Base-by-base conservation (phyloP, 228 moss, liverwort and hornwort genomes). In the Sphagnum fallax region DNA sequence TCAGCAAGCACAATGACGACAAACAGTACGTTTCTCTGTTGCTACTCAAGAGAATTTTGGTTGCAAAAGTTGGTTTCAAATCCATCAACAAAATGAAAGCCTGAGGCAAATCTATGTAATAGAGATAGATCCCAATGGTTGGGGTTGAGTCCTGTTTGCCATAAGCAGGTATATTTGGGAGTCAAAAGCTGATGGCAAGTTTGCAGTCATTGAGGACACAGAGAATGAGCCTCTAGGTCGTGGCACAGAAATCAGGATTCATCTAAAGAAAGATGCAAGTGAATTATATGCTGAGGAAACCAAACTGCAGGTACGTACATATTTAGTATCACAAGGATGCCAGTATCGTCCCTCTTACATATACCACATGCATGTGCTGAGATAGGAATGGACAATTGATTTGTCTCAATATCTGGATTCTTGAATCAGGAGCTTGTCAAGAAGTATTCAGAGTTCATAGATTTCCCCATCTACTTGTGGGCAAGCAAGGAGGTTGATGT, bases 1-100 rank as follows among this genome's bases (percentile, higher is more conserved):
- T 93, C 66, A 97, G 97, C 85, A 97, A 97, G 81, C 97, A 93
- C 80, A 97, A 91, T 62, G 91, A 93, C 69, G 93, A 97, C 67
- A 83, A 83, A 61, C 97, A 97, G 82, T 86, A 79, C 12, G 85
- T 76, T 32, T 32, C 32, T 32, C 32, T 32, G 32, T 32, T 32
- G 32, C 32, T 32, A 32, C 3, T 32, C 32, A 32, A 32, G 32
- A 32, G 32, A 32, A 32, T 32, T 32, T 32, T 32, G 32, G 32
- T 32, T 32, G 32, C 32, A 32, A 32, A 32, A 32, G 32, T 32
- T 32, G 32, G 32, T 32, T 3, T 32, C 32, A 32, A 32, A 32
- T 32, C 32, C 32, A 32, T 32, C 32, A 32, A 32, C 32, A 32
- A 32, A 2, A 32, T 32, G 32, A 32, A 32, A 32, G 32, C 32